phyloP scores from a whole-genome alignment of 2,329 filamentous ascomycete genomes.

The Botrytis aclada region DNA sequence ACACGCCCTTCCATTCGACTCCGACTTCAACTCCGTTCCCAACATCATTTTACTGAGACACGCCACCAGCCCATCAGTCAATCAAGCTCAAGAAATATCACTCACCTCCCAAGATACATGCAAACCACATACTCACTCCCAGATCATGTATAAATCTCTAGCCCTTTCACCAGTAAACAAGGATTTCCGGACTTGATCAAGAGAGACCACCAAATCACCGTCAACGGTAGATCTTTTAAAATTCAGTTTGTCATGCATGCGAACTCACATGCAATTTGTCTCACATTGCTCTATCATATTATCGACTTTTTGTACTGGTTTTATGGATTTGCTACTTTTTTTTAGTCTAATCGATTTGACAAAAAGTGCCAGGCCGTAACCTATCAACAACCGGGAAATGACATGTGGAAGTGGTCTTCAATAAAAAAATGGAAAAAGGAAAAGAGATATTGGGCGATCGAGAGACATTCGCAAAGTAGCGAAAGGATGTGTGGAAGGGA shows the following conservation, averaged over 20 bases:
- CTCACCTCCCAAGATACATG: neutral
- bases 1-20: neutral
- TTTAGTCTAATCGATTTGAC: constrained; percentile 31
- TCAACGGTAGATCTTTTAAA: neutral
- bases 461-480: constrained; percentile 13
- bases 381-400: constrained; percentile 19
- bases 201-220: neutral
- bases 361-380: constrained; percentile 24
- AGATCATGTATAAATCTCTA: neutral
- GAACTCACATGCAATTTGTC: neutral
- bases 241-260: neutral
- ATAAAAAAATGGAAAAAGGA: constrained; percentile 22
- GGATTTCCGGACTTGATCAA: too few relatives aligned
- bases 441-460: constrained; percentile 16
- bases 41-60: neutral
- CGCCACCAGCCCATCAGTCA: neutral
- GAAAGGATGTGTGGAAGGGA: constrained; percentile 27
- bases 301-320: constrained; percentile 18
- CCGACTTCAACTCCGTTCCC: neutral
- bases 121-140: too few relatives aligned
- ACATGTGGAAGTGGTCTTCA: constrained; percentile 17
- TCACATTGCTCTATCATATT: neutral
- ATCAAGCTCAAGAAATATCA: neutral
- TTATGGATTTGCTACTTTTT: constrained; percentile 36
- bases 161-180: neutral